Conservation (phyloP, 2,329 filamentous ascomycete genomes). For the Cercospora sesami region DNA sequence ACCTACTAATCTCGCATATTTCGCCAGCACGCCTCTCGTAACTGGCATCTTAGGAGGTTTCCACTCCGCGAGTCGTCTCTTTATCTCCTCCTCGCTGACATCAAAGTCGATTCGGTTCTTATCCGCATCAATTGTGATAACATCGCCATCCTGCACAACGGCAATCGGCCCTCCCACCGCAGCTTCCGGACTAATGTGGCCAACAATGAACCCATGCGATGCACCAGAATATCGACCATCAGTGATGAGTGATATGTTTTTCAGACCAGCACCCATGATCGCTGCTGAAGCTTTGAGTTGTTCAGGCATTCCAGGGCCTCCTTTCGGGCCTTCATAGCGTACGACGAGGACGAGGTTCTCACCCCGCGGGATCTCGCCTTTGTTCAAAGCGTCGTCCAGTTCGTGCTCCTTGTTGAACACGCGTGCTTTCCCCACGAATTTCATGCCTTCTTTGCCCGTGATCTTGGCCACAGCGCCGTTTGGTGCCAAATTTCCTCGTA, state of each 20-base stretch:
- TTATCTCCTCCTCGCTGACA: slow-evolving; percentile 70
- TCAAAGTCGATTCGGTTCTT: slow-evolving; percentile 71
- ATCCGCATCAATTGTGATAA: slow-evolving; percentile 82
- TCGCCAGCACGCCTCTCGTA: slow-evolving; percentile 80
- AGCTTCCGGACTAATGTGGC: slow-evolving; percentile 88
- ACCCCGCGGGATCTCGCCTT: slow-evolving; percentile 67
- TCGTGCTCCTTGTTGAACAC: slow-evolving; percentile 85
- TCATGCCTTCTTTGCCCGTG: slow-evolving; percentile 87
- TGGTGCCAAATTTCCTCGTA: slow-evolving; percentile 84
- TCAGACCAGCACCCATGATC: slow-evolving; percentile 88
- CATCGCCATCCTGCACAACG: slow-evolving; percentile 75
- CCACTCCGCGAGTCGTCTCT: slow-evolving; percentile 65
- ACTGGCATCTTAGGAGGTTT: slow-evolving; percentile 69
- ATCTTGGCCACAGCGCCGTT: slow-evolving; percentile 93
- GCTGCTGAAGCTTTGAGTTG: slow-evolving; percentile 85
- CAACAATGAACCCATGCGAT: slow-evolving; percentile 88
- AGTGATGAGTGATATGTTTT: slow-evolving; percentile 85
- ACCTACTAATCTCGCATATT: slow-evolving; percentile 83
- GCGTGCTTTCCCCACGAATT: slow-evolving; percentile 75
- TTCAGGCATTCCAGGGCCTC: slow-evolving; percentile 94
- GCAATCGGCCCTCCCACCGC: slow-evolving; percentile 86
- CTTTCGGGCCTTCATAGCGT: slow-evolving; percentile 89
- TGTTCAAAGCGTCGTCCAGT: slow-evolving; percentile 72
- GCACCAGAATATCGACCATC: slow-evolving; percentile 89
- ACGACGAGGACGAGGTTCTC: slow-evolving; percentile 89